Base-by-base conservation (phyloP, 2,329 filamentous ascomycete species). In the Drechslera avenae region DNA sequence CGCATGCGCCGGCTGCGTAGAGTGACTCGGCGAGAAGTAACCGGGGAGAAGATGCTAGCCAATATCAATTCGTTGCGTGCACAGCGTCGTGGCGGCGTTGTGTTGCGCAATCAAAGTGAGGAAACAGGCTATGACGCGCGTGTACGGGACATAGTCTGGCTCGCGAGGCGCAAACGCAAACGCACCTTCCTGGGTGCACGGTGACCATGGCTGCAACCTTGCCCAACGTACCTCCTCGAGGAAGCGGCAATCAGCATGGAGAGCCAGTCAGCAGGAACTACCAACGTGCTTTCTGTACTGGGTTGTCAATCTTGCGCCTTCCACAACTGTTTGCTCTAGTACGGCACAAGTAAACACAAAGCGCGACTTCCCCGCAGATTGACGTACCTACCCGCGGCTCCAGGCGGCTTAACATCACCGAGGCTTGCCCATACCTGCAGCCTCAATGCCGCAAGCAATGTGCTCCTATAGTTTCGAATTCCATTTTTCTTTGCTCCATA, bases 401-500 rank as follows among this genome's bases (percentile, higher is more conserved):
- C 44, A 43, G 17, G 49, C 66, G 65, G 66, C 54, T 68, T 62
- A 59, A 46, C 35, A 39, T 33, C 52, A 53, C 66, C 66, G 60
- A 65, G 66, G 66, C 63, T 54, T 26, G 53, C 55, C 48, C 52
- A 55, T 39, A 40, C 50, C 56, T 48, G 13, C 13, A 21, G 18
- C 30, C 37, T 48, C 45, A 52, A 46, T 48, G 44, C 42, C 51
- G 47, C 50, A 53, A 52, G 50, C 35, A 47, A 53, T 59, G 56
- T 55, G 47, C 50, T 57, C 58, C 42, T 52, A 54, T 56, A 61
- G 53, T 39, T 48, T 52, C 50, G 50, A 44, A 56, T 48, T 54
- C 50, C 43, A 41, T 41, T 7, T 39, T 53, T 43, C 17, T 50
- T 46, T 51, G 32, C 46, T 60, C 36, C 40, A 49, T 43, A n/a